Percentiles rank a stretch among this genome's conserved stretches.
These are phyloP conservation scores for Penicillium sp. DNA, from an alignment of 2,329 filamentous ascomycete genomes.

Conservation along the genomic window DNA sequence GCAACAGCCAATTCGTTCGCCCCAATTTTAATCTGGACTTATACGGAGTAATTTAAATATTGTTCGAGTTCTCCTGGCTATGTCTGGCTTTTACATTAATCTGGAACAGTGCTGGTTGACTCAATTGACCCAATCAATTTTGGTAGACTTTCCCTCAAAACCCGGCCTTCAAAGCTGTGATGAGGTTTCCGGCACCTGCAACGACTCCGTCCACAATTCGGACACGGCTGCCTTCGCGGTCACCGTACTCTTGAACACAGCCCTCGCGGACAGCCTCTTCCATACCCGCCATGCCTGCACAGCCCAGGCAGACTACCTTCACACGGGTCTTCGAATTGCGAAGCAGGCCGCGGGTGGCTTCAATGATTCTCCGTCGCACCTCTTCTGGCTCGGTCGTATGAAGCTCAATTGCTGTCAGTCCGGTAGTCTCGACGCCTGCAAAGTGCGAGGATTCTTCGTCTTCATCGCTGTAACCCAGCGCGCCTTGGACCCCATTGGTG, in stretches of 20 bases:
- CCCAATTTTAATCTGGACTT: neutral
- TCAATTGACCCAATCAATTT: neutral
- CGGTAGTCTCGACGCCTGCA: constrained; percentile 79
- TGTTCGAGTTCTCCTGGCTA: neutral
- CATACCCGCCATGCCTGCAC: constrained; percentile 87
- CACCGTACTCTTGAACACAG: constrained; percentile 64
- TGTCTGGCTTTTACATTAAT: neutral
- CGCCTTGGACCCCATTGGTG: constrained; percentile 61
- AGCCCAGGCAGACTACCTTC: constrained; percentile 76
- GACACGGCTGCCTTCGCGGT: constrained; percentile 59
- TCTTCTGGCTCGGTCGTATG: constrained; percentile 67
- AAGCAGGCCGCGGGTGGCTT: constrained; percentile 69
- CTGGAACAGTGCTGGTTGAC: neutral
- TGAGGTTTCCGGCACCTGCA: constrained; percentile 39
- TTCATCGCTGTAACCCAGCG: constrained; percentile 56
- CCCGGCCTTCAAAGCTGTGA: constrained; percentile 39
- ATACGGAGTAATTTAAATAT: neutral
- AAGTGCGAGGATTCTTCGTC: constrained; percentile 55
- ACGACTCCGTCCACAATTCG: constrained; percentile 72
- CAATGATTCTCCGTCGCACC: constrained; percentile 65
- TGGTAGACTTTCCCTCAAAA: constrained; percentile 23
- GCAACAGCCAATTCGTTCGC: constrained; percentile 3
- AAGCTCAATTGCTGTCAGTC: constrained; percentile 75
- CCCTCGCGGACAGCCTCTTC: constrained; percentile 73
- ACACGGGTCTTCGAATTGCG: constrained; percentile 52